Percentiles rank a stretch among this genome's conserved stretches.
phyloP scores from a whole-genome alignment of 2,329 filamentous ascomycete genomes.

The Zasmidium citrigriseum region DNA sequence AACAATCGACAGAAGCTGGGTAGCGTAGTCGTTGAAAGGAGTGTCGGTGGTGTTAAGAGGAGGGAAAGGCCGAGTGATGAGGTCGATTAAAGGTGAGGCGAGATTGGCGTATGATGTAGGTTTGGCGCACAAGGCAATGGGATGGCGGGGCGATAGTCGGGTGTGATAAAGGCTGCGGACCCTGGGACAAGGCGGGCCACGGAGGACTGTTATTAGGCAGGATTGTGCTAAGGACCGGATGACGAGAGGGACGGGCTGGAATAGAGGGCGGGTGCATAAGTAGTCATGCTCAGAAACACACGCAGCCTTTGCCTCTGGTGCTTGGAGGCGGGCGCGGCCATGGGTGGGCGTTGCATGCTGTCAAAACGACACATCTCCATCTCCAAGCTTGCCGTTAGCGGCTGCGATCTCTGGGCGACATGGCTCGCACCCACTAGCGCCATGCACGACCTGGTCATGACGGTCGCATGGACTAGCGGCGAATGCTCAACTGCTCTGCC shows the following conservation, averaged over 20 bases:
- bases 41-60: neutral
- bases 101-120: conserved; percentile 23
- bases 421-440: conserved; percentile 23
- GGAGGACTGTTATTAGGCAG: conserved; percentile 19
- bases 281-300: conserved; percentile 6
- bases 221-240: conserved; percentile 12
- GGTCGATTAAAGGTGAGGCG: conserved; percentile 17
- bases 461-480: conserved; percentile 3
- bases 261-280: conserved; percentile 17
- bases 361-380: conserved; percentile 29
- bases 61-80: neutral
- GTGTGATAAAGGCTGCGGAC: conserved; percentile 21
- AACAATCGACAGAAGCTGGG: conserved; percentile 1
- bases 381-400: conserved; percentile 24
- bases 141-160: conserved; percentile 27
- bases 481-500: too few species aligned
- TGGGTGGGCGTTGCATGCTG: conserved; percentile 16
- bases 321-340: conserved; percentile 14
- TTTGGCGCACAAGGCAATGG: conserved; percentile 8
- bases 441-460: conserved; percentile 2
- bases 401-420: conserved; percentile 22
- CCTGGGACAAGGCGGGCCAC: conserved; percentile 17
- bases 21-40: conserved; percentile 5
- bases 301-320: conserved; percentile 11
- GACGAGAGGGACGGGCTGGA: conserved; percentile 15